Conservation (phyloP, 2,329 filamentous ascomycete species). For the Botrytis sinoallii region DNA sequence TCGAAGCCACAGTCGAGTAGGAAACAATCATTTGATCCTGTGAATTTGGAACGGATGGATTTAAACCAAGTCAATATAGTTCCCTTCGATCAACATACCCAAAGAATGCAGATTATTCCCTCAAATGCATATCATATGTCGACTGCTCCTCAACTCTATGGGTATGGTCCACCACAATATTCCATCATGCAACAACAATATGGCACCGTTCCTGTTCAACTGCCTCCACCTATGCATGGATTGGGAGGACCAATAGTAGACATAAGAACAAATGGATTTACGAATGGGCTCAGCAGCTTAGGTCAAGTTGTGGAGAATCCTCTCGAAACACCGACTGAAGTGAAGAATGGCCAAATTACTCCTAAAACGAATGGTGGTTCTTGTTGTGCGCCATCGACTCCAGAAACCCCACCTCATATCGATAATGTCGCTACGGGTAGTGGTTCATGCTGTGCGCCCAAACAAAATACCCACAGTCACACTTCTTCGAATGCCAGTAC, state of each 20-base stretch:
- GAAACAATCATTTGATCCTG: constrained; percentile 51
- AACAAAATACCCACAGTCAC: constrained; percentile 28
- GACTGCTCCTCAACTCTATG: constrained; percentile 26
- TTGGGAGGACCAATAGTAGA: constrained; percentile 12
- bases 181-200: constrained; percentile 28
- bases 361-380: constrained; percentile 23
- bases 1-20: constrained; percentile 28
- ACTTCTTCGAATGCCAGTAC: constrained; percentile 30
- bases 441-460: constrained; percentile 28
- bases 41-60: constrained; percentile 52
- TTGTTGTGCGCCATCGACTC: constrained; percentile 16
- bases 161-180: constrained; percentile 31
- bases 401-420: constrained; percentile 14
- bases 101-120: constrained; percentile 28
- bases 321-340: constrained; percentile 25
- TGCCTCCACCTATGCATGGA: constrained; percentile 23
- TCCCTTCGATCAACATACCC: constrained; percentile 37
- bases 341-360: constrained; percentile 21
- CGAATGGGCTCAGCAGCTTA: constrained; percentile 21
- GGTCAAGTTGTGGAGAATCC: constrained; percentile 32
- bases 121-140: constrained; percentile 29
- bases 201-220: constrained; percentile 27
- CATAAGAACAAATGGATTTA: constrained; percentile 25
- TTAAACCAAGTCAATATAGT: constrained; percentile 51
- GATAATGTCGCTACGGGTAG: constrained; percentile 18